Conservation (phyloP, 192 early-diverging fungal species). For the Coemansia aciculifera region DNA sequence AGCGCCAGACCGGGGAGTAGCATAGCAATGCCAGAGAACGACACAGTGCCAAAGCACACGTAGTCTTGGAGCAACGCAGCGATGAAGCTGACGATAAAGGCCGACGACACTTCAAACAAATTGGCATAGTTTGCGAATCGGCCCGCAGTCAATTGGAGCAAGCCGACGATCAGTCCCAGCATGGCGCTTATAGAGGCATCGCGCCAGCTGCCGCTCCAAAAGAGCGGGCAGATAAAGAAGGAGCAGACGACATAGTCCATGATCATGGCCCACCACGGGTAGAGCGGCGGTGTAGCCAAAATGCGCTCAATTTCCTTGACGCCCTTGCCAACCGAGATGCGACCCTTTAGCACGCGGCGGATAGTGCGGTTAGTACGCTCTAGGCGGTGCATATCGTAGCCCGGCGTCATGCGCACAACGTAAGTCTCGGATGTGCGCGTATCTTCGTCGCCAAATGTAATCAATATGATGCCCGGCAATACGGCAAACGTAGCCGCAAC, state of each 20-base stretch:
- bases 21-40: conserved; percentile 63
- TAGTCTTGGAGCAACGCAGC: conserved; percentile 60
- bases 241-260: conserved; percentile 58
- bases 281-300: conserved; percentile 56
- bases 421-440: conserved; percentile 77
- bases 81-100: conserved; percentile 64
- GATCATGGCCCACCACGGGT: conserved; percentile 62
- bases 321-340: conserved; percentile 65
- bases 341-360: conserved; percentile 63
- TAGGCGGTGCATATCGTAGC: conserved; percentile 70
- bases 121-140: conserved; percentile 64
- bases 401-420: conserved; percentile 60
- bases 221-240: conserved; percentile 65
- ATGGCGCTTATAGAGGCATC: conserved; percentile 62
- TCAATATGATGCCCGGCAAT: conserved; percentile 71
- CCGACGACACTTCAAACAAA: conserved; percentile 70
- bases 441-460: conserved; percentile 69
- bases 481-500: conserved; percentile 67
- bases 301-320: conserved; percentile 64
- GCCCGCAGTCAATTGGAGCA: conserved; percentile 63
- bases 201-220: conserved; percentile 68
- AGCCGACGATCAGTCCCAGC: conserved; percentile 60
- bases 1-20: conserved; percentile 73
- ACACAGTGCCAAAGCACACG: conserved; percentile 65
- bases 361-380: conserved; percentile 64